Evolutionary conservation across 2,329 filamentous ascomycete species (phyloP).

Genomic region (Pseudomassariella vexata): DNA sequence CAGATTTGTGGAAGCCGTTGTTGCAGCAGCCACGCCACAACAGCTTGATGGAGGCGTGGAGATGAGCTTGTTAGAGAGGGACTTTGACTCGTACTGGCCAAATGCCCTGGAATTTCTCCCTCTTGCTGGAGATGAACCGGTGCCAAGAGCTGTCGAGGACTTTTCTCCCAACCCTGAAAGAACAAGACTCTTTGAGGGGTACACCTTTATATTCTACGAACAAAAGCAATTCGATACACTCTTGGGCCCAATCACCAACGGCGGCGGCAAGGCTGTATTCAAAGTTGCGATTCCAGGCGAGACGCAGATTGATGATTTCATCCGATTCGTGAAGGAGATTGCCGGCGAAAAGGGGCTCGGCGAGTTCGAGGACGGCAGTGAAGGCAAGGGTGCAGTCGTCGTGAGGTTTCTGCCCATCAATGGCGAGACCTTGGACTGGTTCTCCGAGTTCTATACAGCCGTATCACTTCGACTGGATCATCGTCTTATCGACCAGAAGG

Average conservation of each 20-base stretch:
- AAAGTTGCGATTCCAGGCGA: constrained; percentile 54
- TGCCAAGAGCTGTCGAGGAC: constrained; percentile 58
- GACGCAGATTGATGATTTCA: constrained; percentile 69
- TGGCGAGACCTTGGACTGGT: constrained; percentile 57
- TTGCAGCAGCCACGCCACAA: constrained; percentile 48
- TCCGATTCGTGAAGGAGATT: constrained; percentile 67
- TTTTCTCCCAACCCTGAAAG: constrained; percentile 67
- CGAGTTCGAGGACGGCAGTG: constrained; percentile 56
- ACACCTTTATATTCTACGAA: constrained; percentile 85
- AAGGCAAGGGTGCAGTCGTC: constrained; percentile 68
- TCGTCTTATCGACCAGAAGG: constrained; percentile 79
- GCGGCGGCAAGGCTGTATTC: constrained; percentile 74
- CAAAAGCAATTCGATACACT: constrained; percentile 70
- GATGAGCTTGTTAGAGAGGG: constrained; percentile 60
- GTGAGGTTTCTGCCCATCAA: constrained; percentile 64
- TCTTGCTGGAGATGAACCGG: constrained; percentile 68
- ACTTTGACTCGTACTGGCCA: constrained; percentile 79
- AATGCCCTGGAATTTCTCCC: constrained; percentile 67
- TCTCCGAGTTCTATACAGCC: constrained; percentile 58
- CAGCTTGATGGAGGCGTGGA: constrained; percentile 42
- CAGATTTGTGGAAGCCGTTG: constrained; percentile 68
- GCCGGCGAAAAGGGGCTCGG: constrained; percentile 69
- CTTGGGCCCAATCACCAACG: constrained; percentile 67
- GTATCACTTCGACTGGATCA: constrained; percentile 72
- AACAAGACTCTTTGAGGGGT: constrained; percentile 72